These are phyloP conservation scores for Ophiostoma ips DNA, from an alignment of 2,329 filamentous ascomycete genomes.

Conservation along the genomic window DNA sequence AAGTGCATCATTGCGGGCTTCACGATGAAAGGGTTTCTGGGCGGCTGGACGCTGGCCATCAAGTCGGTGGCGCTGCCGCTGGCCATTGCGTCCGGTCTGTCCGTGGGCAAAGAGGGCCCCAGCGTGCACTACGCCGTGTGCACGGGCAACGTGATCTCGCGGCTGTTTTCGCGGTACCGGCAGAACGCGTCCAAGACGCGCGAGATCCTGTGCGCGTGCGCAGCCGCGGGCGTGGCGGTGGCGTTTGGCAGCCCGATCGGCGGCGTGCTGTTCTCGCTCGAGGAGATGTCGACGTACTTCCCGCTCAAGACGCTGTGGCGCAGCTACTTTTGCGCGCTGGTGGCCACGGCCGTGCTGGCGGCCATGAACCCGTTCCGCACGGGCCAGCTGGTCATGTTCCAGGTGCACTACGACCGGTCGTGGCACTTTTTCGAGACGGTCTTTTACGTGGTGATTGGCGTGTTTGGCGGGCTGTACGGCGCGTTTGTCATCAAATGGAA, in stretches of 20 bases:
- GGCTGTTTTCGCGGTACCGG: constrained; percentile 84
- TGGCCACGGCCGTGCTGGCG: constrained; percentile 82
- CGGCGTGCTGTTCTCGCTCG: constrained; percentile 87
- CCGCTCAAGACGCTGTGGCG: constrained; percentile 96
- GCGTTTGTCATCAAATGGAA: constrained; percentile 99
- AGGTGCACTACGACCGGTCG: constrained; percentile 84
- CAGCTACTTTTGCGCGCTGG: constrained; percentile 93
- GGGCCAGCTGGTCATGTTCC: constrained; percentile 97
- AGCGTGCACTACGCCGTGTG: constrained; percentile 99
- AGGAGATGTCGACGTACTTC: constrained; percentile 96
- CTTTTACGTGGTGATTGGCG: constrained; percentile 81
- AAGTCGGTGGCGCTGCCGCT: constrained; percentile 86
- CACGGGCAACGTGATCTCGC: constrained; percentile 89
- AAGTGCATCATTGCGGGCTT: constrained; percentile 99
- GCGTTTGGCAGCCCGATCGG: constrained; percentile 97
- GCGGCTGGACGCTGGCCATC: constrained; percentile 80
- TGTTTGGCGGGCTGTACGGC: constrained; percentile 90
- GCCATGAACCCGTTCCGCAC: constrained; percentile 97
- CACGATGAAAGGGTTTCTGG: constrained; percentile 96
- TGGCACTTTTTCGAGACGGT: constrained; percentile 97
- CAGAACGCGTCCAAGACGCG: constrained; percentile 86
- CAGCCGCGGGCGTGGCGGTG: constrained; percentile 87
- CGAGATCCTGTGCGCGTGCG: constrained; percentile 88
- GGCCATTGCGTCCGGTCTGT: constrained; percentile 85
- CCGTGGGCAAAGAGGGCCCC: constrained; percentile 91